Evolutionary conservation across 495 filamentous ascomycete genomes (phyloP), one percentile per base, ranked within the genome.

Genomic region (Venustampulla echinocandica): DNA sequence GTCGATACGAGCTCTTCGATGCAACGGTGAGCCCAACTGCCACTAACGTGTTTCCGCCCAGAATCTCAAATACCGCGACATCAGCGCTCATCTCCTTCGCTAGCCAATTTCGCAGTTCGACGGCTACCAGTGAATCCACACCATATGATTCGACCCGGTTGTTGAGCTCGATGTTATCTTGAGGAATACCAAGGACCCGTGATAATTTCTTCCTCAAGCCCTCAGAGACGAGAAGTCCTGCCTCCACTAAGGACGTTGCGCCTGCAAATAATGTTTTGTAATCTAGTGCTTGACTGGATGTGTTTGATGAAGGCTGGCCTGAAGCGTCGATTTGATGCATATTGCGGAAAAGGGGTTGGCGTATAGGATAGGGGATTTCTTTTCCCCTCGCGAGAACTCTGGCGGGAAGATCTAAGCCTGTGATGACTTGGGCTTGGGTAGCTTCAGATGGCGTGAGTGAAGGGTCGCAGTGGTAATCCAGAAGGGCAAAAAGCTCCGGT

Each of bases 71-170:
- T 5, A 17, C 17, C 34, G 34, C 6, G 10, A 40, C 18, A 40
- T 40, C 37, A 21, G 37, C 37, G 22, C 20, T 19, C 37, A 40
- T 6, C 7, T 4, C 37, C 37, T 40, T 20, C 18, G 15, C 4
- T 11, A 40, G n/a, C 64, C 64, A 71, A 35, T 68, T 69, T 24
- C 70, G 52, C 30, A 75, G 52, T 45, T 78, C 73, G 2, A 68
- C 65, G 1, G 67, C 71, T 10, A 74, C 57, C 33, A 76, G 61
- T 6, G 61, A 67, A 44, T 78, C 72, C 22, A 75, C 57, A 2
- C 71, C 69, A 44, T 58, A 73, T 2, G 47, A 55, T 0, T 53
- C 42, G 27, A 64, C 44, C 11, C 63, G 44, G 24, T 60, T 64
- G 30, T 43, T 40, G 0, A 58, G 35, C 27, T 73, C 64, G 5